phyloP scores from a whole-genome alignment of 2,329 filamentous ascomycete species.

The Cadophora malorum region DNA sequence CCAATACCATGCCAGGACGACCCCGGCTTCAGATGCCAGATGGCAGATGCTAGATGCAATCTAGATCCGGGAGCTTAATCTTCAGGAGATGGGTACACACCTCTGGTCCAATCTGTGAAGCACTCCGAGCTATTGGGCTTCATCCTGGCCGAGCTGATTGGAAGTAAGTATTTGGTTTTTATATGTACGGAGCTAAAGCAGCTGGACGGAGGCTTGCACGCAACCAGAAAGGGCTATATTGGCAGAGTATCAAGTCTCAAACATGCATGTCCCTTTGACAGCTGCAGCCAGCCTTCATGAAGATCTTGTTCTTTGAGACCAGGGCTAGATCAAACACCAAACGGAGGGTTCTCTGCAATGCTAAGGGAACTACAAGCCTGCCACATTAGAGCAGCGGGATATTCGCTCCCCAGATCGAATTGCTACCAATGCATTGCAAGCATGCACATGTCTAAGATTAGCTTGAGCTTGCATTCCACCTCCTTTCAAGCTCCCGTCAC shows the following conservation, averaged over 20 bases:
- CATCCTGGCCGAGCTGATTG: not conserved
- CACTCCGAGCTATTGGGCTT: not conserved
- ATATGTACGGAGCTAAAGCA: not conserved
- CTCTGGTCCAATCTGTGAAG: not conserved
- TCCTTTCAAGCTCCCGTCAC: not conserved
- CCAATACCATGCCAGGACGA: not conserved
- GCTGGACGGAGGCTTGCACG: not conserved
- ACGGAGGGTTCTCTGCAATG: not conserved
- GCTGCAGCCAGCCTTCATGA: not conserved
- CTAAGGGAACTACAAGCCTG: not conserved
- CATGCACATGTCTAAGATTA: conserved; percentile 7
- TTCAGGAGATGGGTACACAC: not conserved
- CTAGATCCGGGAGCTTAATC: not conserved
- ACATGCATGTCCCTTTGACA: conserved; percentile 3
- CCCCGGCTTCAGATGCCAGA: not conserved
- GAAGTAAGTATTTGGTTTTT: not conserved
- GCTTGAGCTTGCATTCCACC: conserved; percentile 1
- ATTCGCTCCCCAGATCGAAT: not conserved
- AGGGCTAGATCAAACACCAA: not conserved
- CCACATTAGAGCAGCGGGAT: not conserved
- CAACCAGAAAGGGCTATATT: not conserved
- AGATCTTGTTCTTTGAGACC: not conserved
- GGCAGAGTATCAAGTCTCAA: conserved; percentile 5
- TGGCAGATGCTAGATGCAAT: not conserved
- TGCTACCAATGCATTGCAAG: not conserved